Evolutionary conservation across 73 alveolate genomes (phyloP).

Genomic region (Uronychia binucleata): DNA sequence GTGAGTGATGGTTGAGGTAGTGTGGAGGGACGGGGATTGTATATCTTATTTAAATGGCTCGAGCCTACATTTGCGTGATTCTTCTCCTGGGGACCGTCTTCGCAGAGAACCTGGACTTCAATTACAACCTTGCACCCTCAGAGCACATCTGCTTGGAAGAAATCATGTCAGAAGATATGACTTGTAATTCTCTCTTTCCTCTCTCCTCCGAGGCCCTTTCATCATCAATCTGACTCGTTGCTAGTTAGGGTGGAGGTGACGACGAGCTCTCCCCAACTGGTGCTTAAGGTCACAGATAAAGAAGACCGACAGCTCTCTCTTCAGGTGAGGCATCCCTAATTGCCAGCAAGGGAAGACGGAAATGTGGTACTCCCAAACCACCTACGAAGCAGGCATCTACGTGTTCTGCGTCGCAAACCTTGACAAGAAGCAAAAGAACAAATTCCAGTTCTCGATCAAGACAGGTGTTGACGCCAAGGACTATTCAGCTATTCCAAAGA

Average conservation of each 20-base stretch:
- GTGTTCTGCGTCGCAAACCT: not conserved
- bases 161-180: not conserved
- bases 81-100: no score
- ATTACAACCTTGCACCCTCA: not conserved
- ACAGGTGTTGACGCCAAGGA: not conserved
- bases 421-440: not conserved
- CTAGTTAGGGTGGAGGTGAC: not conserved
- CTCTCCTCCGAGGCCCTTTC: not conserved
- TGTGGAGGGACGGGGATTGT: no score
- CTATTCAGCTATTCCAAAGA: not conserved
- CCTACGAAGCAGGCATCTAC: not conserved
- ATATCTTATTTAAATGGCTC: no score
- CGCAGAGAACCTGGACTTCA: not conserved
- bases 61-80: no score
- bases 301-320: not conserved
- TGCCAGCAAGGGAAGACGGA: not conserved
- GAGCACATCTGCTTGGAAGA: not conserved
- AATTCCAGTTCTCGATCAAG: not conserved
- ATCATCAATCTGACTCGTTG: not conserved
- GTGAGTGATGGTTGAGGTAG: no score
- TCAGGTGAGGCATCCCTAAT: not conserved
- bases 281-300: not conserved
- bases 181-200: not conserved
- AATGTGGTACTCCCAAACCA: not conserved
- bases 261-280: not conserved